These are phyloP conservation scores for Strobilomyces dryophilus DNA, from an alignment of 768 basidiomycete species.

Conservation along the genomic window DNA sequence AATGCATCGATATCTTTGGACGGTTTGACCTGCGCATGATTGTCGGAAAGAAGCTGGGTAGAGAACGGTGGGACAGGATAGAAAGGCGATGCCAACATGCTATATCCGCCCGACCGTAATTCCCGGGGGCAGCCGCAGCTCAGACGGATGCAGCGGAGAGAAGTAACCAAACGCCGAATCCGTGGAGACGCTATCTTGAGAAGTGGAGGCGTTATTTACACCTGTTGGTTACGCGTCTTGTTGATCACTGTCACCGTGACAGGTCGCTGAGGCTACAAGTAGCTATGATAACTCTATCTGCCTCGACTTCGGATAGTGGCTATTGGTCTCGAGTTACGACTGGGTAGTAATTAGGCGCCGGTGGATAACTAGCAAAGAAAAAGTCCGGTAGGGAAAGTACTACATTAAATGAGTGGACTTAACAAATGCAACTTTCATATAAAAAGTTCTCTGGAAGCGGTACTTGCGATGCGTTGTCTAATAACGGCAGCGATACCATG, in stretches of 20 bases:
- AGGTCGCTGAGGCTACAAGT: too few relatives aligned
- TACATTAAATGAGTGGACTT: constrained; percentile 3
- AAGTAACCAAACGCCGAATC: constrained; percentile 10
- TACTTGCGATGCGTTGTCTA: constrained; percentile 9
- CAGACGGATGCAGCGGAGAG: constrained; percentile 10
- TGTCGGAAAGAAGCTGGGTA: constrained; percentile 46
- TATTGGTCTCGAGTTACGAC: neutral
- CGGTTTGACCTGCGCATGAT: constrained; percentile 55
- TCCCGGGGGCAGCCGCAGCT: constrained; percentile 1
- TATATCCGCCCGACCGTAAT: constrained; percentile 20
- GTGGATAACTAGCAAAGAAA: neutral
- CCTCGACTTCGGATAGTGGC: too few relatives aligned
- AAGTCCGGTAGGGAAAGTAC: neutral
- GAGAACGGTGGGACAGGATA: constrained; percentile 52
- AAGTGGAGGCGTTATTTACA: constrained; percentile 24
- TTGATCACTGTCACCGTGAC: neutral
- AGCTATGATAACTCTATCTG: too few relatives aligned
- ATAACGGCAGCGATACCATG: constrained; percentile 3
- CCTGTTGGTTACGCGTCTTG: constrained; percentile 20
- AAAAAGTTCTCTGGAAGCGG: constrained; percentile 9
- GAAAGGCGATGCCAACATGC: constrained; percentile 68
- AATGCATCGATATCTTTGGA: constrained; percentile 71
- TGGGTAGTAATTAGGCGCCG: neutral
- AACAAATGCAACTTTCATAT: constrained; percentile 5
- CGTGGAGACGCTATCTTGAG: constrained; percentile 1